These are phyloP conservation scores for Dissophora globulifera DNA, from an alignment of 192 early-diverging fungal species.

Conservation along the genomic window DNA sequence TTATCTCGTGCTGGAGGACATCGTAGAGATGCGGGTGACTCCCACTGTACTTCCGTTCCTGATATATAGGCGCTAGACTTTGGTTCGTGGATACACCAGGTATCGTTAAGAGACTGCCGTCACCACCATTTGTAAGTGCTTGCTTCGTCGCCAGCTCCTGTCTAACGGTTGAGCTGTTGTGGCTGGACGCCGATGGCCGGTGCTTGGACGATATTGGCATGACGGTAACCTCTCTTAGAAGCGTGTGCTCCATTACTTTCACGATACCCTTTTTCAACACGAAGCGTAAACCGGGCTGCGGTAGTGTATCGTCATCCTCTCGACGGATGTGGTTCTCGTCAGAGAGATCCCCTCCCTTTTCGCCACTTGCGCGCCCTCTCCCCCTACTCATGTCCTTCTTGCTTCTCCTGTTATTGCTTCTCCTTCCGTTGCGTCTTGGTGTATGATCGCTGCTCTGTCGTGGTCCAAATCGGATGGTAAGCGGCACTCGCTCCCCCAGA, in stretches of 20 bases:
- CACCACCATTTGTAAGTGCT: neutral
- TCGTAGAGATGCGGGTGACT: slow-evolving; percentile 30
- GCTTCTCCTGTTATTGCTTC: neutral
- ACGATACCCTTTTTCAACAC: slow-evolving; percentile 45
- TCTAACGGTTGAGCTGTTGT: no score
- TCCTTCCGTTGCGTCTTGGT: neutral
- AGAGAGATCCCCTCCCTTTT: no score
- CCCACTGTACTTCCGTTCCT: slow-evolving; percentile 15
- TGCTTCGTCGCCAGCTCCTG: no score
- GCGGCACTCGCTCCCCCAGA: slow-evolving; percentile 27
- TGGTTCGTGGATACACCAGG: neutral
- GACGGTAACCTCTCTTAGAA: slow-evolving; percentile 29
- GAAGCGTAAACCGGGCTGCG: slow-evolving; percentile 24
- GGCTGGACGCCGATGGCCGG: no score
- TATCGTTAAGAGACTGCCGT: neutral
- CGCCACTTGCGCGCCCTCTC: no score
- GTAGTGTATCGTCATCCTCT: neutral
- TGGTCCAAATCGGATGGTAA: slow-evolving; percentile 27
- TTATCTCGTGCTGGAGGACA: neutral
- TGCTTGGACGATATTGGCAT: neutral
- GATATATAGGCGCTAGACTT: slow-evolving; percentile 9
- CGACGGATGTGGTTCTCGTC: neutral
- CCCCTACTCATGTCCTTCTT: slow-evolving; percentile 3
- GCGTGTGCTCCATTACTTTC: slow-evolving; percentile 37
- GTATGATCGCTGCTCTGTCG: neutral